These are phyloP conservation scores for Fusarium protoensiforme DNA, from an alignment of 2,329 filamentous ascomycete genomes.

Conservation along the genomic window DNA sequence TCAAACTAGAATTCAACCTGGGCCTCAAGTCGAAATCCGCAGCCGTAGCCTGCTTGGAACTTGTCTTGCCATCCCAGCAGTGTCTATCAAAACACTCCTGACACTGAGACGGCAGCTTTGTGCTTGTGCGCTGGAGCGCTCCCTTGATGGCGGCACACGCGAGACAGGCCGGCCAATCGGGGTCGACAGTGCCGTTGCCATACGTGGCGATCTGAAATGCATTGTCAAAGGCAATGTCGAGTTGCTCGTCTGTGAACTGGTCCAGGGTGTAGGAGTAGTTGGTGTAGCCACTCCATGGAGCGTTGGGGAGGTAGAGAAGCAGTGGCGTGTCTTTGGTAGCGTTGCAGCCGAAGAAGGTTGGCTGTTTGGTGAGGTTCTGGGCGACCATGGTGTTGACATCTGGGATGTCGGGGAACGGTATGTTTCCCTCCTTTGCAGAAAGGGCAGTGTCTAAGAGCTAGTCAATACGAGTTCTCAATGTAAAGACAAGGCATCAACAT, in stretches of 20 bases:
- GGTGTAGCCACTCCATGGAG: constrained; percentile 43
- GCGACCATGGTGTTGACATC: constrained; percentile 41
- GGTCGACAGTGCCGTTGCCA: constrained; percentile 78
- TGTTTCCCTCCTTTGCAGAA: constrained; percentile 36
- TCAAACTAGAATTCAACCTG: constrained; percentile 35
- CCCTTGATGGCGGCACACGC: constrained; percentile 82
- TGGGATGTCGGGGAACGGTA: constrained; percentile 43
- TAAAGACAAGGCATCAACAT: background rate
- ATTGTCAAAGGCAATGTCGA: constrained; percentile 59
- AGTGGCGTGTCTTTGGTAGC: constrained; percentile 34
- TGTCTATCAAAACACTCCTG: constrained; percentile 40
- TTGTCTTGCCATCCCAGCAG: constrained; percentile 40
- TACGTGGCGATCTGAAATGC: constrained; percentile 83
- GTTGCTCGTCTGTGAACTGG: constrained; percentile 39
- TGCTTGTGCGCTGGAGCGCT: constrained; percentile 60
- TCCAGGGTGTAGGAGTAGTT: constrained; percentile 40
- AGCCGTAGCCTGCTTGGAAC: constrained; percentile 11
- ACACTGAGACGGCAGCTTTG: constrained; percentile 37
- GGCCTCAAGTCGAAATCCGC: constrained; percentile 30
- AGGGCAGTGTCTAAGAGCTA: constrained; percentile 14
- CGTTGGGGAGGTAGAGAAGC: constrained; percentile 45
- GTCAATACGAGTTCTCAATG: background rate
- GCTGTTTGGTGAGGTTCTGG: constrained; percentile 39
- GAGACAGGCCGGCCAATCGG: constrained; percentile 79
- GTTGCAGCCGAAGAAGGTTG: constrained; percentile 45